Base-by-base conservation (phyloP, 306 rosid species). In the Psophocarpus tetragonolobus region DNA sequence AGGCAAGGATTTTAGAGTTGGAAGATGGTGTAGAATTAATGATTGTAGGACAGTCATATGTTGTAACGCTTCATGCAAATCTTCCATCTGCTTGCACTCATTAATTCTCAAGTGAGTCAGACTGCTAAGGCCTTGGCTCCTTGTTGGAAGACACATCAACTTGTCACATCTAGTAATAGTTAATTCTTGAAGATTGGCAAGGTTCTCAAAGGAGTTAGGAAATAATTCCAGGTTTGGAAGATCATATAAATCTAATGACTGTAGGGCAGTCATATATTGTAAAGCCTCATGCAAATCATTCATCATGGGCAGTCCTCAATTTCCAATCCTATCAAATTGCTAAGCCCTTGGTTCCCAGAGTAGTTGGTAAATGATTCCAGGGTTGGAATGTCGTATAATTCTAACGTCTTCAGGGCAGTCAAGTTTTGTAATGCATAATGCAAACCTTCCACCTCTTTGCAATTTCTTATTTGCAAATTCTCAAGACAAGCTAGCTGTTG, bases 401-500 rank as follows among this genome's bases (percentile, higher is more conserved):
- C 0, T 17, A 78, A 73, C 0, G 23, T 17, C 39, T 5, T n/a
- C 0, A 78, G 42, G 13, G 54, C 1, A 23, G 77, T 45, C 51
- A 60, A 21, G 38, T 78, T 74, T 27, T 73, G 80, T 36, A 78
- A 78, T 56, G 73, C 80, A 39, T 57, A 76, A 36, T 45, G 68
- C 0, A 83, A 9, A 20, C 17, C 62, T 20, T 83, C 83, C 58
- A 79, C 63, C 6, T 42, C 15, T 0, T 45, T 13, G 45, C 35
- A 67, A 0, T 4, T 0, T 0, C 5, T 8, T 41, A 77, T 64
- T 0, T 0, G 0, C 38, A 77, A 32, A 4, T 1, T 3, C 36
- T 71, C 42, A 3, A 82, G 58, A 51, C 58, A 20, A 18, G 58
- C 20, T 51, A 51, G 71, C 57, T 30, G 5, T 44, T 35, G 57